These are phyloP conservation scores for Hericium alpestre DNA, from an alignment of 768 basidiomycete species.

Conservation along the genomic window DNA sequence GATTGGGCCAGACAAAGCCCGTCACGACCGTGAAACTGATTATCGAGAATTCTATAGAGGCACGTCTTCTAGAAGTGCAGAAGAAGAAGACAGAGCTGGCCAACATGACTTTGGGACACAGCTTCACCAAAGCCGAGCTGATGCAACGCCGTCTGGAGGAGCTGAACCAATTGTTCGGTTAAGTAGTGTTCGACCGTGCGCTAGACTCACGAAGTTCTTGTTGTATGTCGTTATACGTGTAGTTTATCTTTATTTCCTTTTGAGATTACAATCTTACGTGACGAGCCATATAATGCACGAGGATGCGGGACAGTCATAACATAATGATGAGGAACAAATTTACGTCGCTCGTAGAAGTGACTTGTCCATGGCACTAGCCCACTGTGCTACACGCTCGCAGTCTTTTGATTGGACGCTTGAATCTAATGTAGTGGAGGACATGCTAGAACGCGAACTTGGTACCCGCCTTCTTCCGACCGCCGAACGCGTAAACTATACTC, in stretches of 20 bases:
- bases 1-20: constrained; percentile 86
- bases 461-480: constrained; percentile 59
- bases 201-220: background rate
- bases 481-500: constrained; percentile 68
- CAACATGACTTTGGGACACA: constrained; percentile 85
- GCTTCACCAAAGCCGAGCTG: constrained; percentile 80
- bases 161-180: constrained; percentile 63
- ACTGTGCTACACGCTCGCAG: no score
- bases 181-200: constrained; percentile 5
- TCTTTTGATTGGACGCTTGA: background rate
- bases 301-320: no score
- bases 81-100: constrained; percentile 90
- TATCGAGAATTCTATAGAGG: constrained; percentile 91
- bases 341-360: no score
- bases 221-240: background rate
- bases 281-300: background rate
- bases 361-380: no score
- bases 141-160: constrained; percentile 83
- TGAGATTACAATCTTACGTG: background rate
- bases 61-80: constrained; percentile 85
- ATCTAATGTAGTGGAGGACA: background rate
- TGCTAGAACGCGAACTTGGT: constrained; percentile 33
- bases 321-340: no score
- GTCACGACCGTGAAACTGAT: constrained; percentile 90
- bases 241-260: background rate